Evolutionary conservation across 768 basidiomycete genomes (phyloP).

Genomic region (Tylopilus balloui): DNA sequence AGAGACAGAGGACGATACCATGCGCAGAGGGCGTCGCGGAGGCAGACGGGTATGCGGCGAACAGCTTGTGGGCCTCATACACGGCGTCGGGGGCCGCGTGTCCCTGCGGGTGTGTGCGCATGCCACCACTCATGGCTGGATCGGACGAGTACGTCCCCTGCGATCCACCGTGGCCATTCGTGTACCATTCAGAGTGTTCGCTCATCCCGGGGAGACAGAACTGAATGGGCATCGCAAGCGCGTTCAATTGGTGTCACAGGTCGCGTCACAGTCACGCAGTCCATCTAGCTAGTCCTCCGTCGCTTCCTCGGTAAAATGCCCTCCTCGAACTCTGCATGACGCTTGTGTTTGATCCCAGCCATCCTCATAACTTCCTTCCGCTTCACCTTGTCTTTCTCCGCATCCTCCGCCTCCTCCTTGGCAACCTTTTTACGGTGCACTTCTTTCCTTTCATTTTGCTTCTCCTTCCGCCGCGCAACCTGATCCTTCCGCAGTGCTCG

Average conservation of each 20-base stretch:
- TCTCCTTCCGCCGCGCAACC: slow-evolving; percentile 69
- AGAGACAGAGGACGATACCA: slow-evolving; percentile 38
- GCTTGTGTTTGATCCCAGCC: slow-evolving; percentile 67
- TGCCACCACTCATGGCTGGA: not conserved
- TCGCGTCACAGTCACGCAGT: slow-evolving; percentile 19
- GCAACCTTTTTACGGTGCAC: slow-evolving; percentile 68
- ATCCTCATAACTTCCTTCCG: slow-evolving; percentile 71
- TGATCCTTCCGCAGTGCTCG: slow-evolving; percentile 89
- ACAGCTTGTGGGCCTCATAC: slow-evolving; percentile 62
- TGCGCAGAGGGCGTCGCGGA: slow-evolving; percentile 76
- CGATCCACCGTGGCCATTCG: slow-evolving; percentile 15
- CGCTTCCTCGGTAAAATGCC: slow-evolving; percentile 49
- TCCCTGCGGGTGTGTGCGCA: slow-evolving; percentile 10
- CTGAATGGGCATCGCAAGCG: not conserved
- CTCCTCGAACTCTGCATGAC: slow-evolving; percentile 57
- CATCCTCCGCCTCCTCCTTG: slow-evolving; percentile 58
- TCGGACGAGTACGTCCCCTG: slow-evolving; percentile 15
- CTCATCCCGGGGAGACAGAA: slow-evolving; percentile 21
- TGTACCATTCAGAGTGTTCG: slow-evolving; percentile 24
- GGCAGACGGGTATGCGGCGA: slow-evolving; percentile 67
- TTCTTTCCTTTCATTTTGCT: slow-evolving; percentile 75
- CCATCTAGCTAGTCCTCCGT: slow-evolving; percentile 35
- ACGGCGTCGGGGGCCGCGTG: slow-evolving; percentile 43
- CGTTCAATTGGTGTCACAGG: slow-evolving; percentile 12
- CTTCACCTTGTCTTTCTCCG: slow-evolving; percentile 71